Evolutionary conservation across 345 rosid species (phyloP).

Genomic region (Atalantia buxifolia): DNA sequence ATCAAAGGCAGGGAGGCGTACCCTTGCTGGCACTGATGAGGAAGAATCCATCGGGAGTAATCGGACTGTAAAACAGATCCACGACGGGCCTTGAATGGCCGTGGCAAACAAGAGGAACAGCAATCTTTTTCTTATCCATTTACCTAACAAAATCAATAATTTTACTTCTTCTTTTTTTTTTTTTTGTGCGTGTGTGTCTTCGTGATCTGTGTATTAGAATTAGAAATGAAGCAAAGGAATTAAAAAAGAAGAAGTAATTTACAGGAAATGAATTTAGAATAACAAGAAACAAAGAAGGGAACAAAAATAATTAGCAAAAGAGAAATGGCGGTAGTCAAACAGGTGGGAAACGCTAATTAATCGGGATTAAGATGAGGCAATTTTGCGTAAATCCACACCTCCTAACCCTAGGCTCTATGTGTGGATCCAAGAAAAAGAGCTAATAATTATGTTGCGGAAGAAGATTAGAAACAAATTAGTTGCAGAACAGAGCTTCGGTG

Average conservation of each 20-base stretch:
- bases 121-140: constrained; percentile 54
- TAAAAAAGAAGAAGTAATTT: background rate
- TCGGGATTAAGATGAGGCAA: background rate
- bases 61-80: constrained; percentile 70
- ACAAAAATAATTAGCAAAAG: background rate
- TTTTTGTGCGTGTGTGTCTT: background rate
- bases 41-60: constrained; percentile 83
- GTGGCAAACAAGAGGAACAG: constrained; percentile 75
- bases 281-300: too few relatives aligned
- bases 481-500: background rate
- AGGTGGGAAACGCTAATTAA: constrained; percentile 11
- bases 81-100: constrained; percentile 90
- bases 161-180: background rate
- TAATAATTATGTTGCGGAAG: background rate
- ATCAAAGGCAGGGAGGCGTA: constrained; percentile 11
- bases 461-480: background rate
- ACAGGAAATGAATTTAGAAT: background rate
- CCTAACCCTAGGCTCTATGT: constrained; percentile 22
- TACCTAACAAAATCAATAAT: background rate
- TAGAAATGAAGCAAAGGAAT: background rate
- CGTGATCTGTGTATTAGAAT: background rate
- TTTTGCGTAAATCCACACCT: constrained; percentile 13
- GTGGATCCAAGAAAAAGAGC: background rate
- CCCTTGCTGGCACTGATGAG: constrained; percentile 88
- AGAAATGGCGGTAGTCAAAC: constrained; percentile 20